Evolutionary conservation across 352 stramenopile genomes (phyloP), one percentile per base, ranked within the genome.

Genomic region (Phytopythium mirpurense): DNA sequence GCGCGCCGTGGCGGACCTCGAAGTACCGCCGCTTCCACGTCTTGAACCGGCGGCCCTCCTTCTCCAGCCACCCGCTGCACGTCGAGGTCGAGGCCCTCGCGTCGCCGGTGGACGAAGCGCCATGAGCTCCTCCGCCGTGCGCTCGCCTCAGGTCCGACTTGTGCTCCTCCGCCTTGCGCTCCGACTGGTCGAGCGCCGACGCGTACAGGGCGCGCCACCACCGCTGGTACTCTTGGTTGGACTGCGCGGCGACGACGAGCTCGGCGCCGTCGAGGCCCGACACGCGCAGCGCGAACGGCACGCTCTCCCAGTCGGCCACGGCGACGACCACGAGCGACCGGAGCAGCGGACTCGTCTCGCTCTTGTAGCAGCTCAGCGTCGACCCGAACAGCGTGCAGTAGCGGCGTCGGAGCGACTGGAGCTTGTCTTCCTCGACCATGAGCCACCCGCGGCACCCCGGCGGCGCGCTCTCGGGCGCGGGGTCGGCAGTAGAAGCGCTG

Each of bases 1-100:
- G 60, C 18, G 74, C 72, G 9, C 72, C 73, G 19, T 83, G 83
- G 46, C 84, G 82, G 50, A 88, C 59, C 11, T 77, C 86, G 37
- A 92, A 92, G 52, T 82, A 92, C 3, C 79, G 70, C 18, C 56
- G 60, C 58, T 89, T 92, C 82, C 82, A 92, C 8, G 71, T 90
- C 71, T 86, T 89, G 58, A 89, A 86, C 2, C 63, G 67, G 31
- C 80, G 72, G 0, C 82, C 79, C 67, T 92, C 82, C 50, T 89
- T 90, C 57, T 87, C 70, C 19, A 92, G 65, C 78, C 79, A 92
- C 1, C 82, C 82, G 57, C 71, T 88, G 51, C 79, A 64, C 14
- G 51, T 56, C 29, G 29, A 32, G 12, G 51, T 56, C 29, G 29
- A 32, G 29, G 29, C 5, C 2, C 36, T 36, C 51, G 67, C 69